These are phyloP conservation scores for Ceratobasidium sp. DNA, from an alignment of 1,284 basidiomycete genomes.

Conservation along the genomic window DNA sequence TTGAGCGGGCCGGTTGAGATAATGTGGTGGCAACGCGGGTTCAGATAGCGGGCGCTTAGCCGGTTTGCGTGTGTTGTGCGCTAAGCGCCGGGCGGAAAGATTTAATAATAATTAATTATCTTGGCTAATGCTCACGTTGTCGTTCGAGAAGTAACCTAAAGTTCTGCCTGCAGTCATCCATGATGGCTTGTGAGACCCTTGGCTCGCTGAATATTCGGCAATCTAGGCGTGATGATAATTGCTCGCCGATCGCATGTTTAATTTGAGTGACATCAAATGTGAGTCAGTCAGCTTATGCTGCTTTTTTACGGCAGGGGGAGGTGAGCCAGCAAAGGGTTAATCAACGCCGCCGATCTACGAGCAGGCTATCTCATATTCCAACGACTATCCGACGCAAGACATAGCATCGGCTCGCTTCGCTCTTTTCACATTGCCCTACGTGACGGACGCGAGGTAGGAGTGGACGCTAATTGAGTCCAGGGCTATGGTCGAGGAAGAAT, in stretches of 20 bases:
- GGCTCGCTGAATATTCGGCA: conserved; percentile 29
- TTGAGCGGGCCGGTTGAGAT: not conserved
- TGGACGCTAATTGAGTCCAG: conserved; percentile 35
- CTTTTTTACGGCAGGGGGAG: conserved; percentile 5
- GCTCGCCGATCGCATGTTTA: conserved; percentile 30
- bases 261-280: conserved; percentile 22
- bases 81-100: not conserved
- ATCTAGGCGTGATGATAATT: not conserved
- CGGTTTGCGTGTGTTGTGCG: not conserved
- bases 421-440: conserved; percentile 21
- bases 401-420: conserved; percentile 25
- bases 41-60: not conserved
- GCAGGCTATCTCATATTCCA: conserved; percentile 8
- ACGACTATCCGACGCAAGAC: conserved; percentile 7
- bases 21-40: not conserved
- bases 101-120: not conserved
- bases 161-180: not conserved
- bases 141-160: not conserved
- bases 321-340: not conserved
- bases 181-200: conserved; percentile 14
- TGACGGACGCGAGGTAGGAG: conserved; percentile 26
- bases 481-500: conserved; percentile 27
- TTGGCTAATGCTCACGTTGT: not conserved
- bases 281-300: conserved; percentile 21
- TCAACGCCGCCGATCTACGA: not conserved